phyloP scores from a whole-genome alignment of 1,284 basidiomycete species.

The Heterobasidion annosum region DNA sequence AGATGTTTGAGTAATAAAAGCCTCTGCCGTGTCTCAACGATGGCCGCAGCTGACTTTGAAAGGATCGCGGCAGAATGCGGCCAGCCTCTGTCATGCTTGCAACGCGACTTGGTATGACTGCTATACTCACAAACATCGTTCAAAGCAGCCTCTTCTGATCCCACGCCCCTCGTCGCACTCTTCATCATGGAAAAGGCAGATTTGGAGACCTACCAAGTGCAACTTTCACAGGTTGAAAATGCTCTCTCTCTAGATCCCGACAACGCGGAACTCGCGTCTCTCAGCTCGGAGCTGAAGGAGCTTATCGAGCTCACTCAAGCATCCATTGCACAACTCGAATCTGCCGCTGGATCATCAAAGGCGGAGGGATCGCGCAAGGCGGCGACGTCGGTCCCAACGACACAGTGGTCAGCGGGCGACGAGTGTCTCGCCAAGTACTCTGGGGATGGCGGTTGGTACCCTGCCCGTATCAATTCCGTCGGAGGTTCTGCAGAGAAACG shows the following conservation, averaged over 20 bases:
- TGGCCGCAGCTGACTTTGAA: too few relatives aligned
- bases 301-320: constrained; percentile 83
- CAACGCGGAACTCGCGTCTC: constrained; percentile 68
- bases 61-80: too few relatives aligned
- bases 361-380: constrained; percentile 47
- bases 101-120: too few relatives aligned
- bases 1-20: too few relatives aligned
- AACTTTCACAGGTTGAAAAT: constrained; percentile 84
- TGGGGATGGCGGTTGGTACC: constrained; percentile 84
- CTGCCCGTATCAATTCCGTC: constrained; percentile 83
- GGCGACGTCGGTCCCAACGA: constrained; percentile 14
- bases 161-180: neutral
- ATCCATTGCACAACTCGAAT: constrained; percentile 60
- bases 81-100: too few relatives aligned
- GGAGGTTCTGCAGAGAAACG: constrained; percentile 81
- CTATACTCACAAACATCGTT: too few relatives aligned
- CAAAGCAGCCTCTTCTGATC: neutral
- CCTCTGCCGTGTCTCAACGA: too few relatives aligned
- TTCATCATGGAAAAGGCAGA: constrained; percentile 64
- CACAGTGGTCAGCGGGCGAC: constrained; percentile 78
- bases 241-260: constrained; percentile 78
- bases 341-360: constrained; percentile 46
- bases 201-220: constrained; percentile 83
- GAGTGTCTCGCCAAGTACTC: constrained; percentile 91
- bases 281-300: constrained; percentile 82